Evolutionary conservation across 2,329 filamentous ascomycete genomes (phyloP).

Genomic region (Colletotrichum sp.): DNA sequence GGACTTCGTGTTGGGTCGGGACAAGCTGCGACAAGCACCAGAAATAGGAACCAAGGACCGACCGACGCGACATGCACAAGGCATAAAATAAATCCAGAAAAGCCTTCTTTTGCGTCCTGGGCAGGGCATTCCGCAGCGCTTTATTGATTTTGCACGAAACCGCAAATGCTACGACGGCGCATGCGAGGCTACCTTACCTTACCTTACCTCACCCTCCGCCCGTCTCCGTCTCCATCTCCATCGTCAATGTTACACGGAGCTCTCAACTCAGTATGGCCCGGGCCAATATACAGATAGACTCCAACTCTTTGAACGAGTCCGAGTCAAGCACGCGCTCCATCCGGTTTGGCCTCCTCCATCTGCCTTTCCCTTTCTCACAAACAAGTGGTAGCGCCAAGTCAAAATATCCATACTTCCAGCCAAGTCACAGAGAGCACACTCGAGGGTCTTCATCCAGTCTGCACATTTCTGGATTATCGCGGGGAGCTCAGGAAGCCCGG

Average conservation of each 20-base stretch:
- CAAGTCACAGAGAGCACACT: not conserved
- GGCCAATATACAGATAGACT: not conserved
- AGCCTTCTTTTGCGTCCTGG: not conserved
- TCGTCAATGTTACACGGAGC: conserved; percentile 6
- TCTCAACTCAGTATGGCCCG: not conserved
- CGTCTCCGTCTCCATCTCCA: not conserved
- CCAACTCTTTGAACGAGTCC: not conserved
- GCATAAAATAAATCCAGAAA: not conserved
- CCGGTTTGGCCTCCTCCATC: not conserved
- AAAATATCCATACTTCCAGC: not conserved
- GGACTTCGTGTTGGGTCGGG: not conserved
- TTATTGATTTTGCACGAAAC: not conserved
- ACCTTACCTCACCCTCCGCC: conserved; percentile 18
- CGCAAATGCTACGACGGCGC: not conserved
- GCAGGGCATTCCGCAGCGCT: not conserved
- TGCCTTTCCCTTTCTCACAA: not conserved
- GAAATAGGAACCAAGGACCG: not conserved
- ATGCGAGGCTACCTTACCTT: conserved; percentile 22
- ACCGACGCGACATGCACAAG: conserved; percentile 5
- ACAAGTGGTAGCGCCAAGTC: not conserved
- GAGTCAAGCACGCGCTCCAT: not conserved
- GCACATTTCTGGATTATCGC: not conserved
- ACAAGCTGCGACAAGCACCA: not conserved
- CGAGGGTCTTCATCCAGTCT: not conserved
- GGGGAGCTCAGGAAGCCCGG: not conserved